Conservation (phyloP, 148 eudicot genomes). For the Salicornia ramosissima region DNA sequence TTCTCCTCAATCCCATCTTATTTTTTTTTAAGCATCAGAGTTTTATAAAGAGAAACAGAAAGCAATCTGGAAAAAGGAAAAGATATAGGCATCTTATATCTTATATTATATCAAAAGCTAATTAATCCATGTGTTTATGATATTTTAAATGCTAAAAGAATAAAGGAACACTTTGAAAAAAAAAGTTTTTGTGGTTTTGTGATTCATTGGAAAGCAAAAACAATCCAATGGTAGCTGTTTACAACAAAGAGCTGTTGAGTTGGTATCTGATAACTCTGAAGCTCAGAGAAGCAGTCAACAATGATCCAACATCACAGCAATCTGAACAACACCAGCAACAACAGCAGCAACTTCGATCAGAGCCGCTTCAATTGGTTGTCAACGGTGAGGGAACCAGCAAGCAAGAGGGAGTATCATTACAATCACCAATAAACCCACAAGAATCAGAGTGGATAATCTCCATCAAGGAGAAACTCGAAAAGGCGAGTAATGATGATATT, state of each 20-base stretch:
- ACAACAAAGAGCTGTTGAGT: conserved; percentile 87
- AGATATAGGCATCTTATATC: too few species aligned
- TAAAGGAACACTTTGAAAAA: background rate
- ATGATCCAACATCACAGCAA: background rate
- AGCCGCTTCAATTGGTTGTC: conserved; percentile 25
- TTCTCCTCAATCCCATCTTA: background rate
- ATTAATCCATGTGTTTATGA: background rate
- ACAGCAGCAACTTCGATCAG: conserved; percentile 18
- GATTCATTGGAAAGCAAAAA: background rate
- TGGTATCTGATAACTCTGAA: conserved; percentile 91
- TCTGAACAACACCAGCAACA: conserved; percentile 21
- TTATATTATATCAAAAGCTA: background rate
- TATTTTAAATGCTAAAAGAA: background rate
- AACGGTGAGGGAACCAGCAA: conserved; percentile 17
- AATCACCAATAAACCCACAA: conserved; percentile 25
- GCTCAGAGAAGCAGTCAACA: conserved; percentile 68
- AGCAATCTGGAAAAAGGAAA: conserved; percentile 12
- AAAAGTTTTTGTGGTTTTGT: background rate
- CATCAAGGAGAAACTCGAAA: conserved; percentile 54
- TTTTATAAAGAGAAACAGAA: background rate
- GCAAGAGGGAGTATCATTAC: background rate
- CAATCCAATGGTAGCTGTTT: conserved; percentile 93
- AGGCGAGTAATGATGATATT: conserved; percentile 48
- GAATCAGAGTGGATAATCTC: conserved; percentile 65
- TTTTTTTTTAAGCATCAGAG: background rate